phyloP scores from a whole-genome alignment of 2,329 filamentous ascomycete genomes.

The Colletotrichum australisinense region DNA sequence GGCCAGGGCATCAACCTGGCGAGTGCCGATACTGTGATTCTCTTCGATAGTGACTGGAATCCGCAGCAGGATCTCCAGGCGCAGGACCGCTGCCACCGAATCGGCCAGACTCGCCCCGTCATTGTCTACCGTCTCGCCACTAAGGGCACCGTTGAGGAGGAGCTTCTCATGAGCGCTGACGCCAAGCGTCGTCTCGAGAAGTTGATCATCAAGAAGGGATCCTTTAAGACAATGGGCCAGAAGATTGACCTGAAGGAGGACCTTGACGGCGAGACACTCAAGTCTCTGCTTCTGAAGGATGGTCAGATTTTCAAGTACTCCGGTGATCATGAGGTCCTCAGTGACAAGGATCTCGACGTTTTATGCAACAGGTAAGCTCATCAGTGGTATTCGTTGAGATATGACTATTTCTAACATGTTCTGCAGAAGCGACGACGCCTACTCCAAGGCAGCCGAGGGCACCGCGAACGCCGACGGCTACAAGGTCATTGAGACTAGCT shows the following conservation, averaged over 20 bases:
- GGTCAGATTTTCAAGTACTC: constrained; percentile 73
- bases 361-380: constrained; percentile 75
- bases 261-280: constrained; percentile 71
- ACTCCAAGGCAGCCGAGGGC: constrained; percentile 80
- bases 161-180: constrained; percentile 86
- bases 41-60: constrained; percentile 94
- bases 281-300: constrained; percentile 74
- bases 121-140: constrained; percentile 95
- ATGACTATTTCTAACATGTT: neutral
- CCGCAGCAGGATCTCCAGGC: constrained; percentile 97
- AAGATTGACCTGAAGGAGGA: constrained; percentile 65
- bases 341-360: constrained; percentile 79
- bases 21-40: constrained; percentile 89
- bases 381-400: neutral
- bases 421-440: constrained; percentile 66
- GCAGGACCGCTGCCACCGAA: constrained; percentile 93
- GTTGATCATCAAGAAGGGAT: constrained; percentile 93
- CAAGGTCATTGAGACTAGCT: constrained; percentile 82
- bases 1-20: constrained; percentile 96
- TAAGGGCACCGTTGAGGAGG: constrained; percentile 91
- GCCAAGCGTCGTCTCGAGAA: constrained; percentile 94
- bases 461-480: constrained; percentile 78
- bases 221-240: constrained; percentile 77
- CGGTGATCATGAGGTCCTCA: constrained; percentile 75
- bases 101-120: constrained; percentile 92